Percentiles rank a stretch among this genome's conserved stretches.
Evolutionary conservation across 768 basidiomycete genomes (phyloP).

Genomic region (Macrocybe gigantea): DNA sequence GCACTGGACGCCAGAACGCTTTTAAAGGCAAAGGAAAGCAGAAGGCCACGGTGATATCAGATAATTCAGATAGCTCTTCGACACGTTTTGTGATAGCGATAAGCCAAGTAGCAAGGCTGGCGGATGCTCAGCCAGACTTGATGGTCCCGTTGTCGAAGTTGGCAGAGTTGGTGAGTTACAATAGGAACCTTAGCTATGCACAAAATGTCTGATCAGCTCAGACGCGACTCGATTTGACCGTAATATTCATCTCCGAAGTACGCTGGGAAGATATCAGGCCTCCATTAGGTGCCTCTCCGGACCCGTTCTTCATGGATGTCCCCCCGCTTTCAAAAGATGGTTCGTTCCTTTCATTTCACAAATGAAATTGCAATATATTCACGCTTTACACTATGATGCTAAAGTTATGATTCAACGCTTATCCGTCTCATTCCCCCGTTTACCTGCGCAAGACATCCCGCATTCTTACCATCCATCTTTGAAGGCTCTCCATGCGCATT

Average conservation of each 20-base stretch:
- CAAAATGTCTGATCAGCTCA: conserved; percentile 15
- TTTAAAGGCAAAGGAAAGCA: conserved; percentile 13
- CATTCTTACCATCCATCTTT: conserved; percentile 49
- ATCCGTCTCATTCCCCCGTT: conserved; percentile 27
- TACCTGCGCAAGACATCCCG: conserved; percentile 2
- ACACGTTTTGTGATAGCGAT: conserved; percentile 54
- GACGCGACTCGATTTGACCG: conserved; percentile 53
- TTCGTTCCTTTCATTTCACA: conserved; percentile 13
- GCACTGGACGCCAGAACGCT: background rate
- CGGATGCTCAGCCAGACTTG: conserved; percentile 55
- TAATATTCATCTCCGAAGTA: conserved; percentile 58
- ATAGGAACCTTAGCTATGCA: background rate
- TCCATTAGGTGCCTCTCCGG: conserved; percentile 59
- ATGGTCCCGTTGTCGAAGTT: conserved; percentile 68
- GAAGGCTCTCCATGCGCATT: conserved; percentile 58
- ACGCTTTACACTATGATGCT: too few relatives aligned
- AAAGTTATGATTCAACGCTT: conserved; percentile 31
- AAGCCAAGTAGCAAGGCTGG: conserved; percentile 64
- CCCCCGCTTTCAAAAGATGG: conserved; percentile 51
- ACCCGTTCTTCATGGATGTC: conserved; percentile 65
- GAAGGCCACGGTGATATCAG: conserved; percentile 18
- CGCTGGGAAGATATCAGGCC: conserved; percentile 75
- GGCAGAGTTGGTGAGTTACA: conserved; percentile 54
- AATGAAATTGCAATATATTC: too few relatives aligned
- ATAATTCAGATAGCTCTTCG: conserved; percentile 8